Evolutionary conservation across 176 grass and related monocot genomes (phyloP), one percentile per base, ranked within the genome.

Genomic region (Secale cereale): DNA sequence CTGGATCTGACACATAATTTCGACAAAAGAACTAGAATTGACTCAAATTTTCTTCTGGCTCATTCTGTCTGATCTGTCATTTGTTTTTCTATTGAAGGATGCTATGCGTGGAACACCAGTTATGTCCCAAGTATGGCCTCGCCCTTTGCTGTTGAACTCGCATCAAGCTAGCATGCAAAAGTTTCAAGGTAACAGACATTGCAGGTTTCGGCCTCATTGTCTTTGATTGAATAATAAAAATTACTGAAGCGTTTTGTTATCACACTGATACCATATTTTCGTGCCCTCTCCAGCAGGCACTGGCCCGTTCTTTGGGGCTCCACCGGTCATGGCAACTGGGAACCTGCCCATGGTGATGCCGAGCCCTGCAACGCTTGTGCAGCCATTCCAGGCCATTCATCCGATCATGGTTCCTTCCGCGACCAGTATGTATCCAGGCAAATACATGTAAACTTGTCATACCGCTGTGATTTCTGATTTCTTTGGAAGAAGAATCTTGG

Each of bases 121-220:
- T 70, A 85, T 89, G 77, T 77, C 88, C 74, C 90, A 94, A 84
- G 90, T 79, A 86, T 87, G 86, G 76, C 50, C 90, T 60, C 76
- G n/a, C 33, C 85, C 90, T 88, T n/a, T 88, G 25, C 35, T 89
- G 27, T 66, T 88, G 54, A 92, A 85, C 63, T 72, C 91, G 25
- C 85, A 87, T 77, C 90, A 94, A 88, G 29, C 79, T 87, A 91
- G 78, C 85, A 33, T 82, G 73, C 92, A 88, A 15, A 94, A 92
- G 87, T 80, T 94, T 59, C 90, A 90, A 94, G 93, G 92, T 94
- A 92, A 86, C 37, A 83, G 56, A 73, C 61, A 88, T 80, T 75
- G 41, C 68, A 26, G 10, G 79, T 45, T 88, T 74, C 7, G 4
- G 8, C 35, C 43, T 28, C 28, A 66, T 4, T 85, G 48, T 43